These are phyloP conservation scores for Podospora pseudopauciseta DNA, from an alignment of 495 filamentous ascomycete genomes.

Conservation along the genomic window DNA sequence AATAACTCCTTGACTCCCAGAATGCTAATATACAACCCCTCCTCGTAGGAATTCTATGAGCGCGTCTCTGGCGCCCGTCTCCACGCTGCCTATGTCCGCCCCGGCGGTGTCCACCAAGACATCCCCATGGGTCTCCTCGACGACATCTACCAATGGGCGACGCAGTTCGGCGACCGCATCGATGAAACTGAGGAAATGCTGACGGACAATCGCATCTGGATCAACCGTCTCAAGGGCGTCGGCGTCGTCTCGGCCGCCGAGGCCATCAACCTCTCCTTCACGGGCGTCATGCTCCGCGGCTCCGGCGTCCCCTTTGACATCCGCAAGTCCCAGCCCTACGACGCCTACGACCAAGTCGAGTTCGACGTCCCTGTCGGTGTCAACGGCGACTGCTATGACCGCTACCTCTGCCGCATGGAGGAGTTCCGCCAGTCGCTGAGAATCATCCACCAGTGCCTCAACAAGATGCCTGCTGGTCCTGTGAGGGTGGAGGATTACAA, in stretches of 20 bases:
- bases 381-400: constrained; percentile 98
- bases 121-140: constrained; percentile 91
- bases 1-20: not conserved
- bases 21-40: constrained; percentile 24
- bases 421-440: constrained; percentile 97
- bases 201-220: constrained; percentile 99
- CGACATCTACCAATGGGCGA: constrained; percentile 99
- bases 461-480: constrained; percentile 96
- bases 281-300: constrained; percentile 95
- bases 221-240: constrained; percentile 81
- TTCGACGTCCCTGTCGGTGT: constrained; percentile 96
- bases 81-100: constrained; percentile 96
- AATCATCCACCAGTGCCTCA: constrained; percentile 97
- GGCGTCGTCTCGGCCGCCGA: constrained; percentile 90
- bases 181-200: constrained; percentile 99
- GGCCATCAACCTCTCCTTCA: constrained; percentile 92
- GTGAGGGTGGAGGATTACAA: constrained; percentile 98
- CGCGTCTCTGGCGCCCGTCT: constrained; percentile 97
- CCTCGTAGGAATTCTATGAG: constrained; percentile 94
- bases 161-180: constrained; percentile 98
- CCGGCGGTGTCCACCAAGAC: constrained; percentile 95
- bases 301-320: constrained; percentile 98
- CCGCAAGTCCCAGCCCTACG: constrained; percentile 91
- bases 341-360: constrained; percentile 95
- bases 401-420: constrained; percentile 99